Percentiles rank a stretch among this genome's conserved stretches.
Conservation (phyloP, 352 stramenopile species). For the Saprolegnia parasitica region DNA sequence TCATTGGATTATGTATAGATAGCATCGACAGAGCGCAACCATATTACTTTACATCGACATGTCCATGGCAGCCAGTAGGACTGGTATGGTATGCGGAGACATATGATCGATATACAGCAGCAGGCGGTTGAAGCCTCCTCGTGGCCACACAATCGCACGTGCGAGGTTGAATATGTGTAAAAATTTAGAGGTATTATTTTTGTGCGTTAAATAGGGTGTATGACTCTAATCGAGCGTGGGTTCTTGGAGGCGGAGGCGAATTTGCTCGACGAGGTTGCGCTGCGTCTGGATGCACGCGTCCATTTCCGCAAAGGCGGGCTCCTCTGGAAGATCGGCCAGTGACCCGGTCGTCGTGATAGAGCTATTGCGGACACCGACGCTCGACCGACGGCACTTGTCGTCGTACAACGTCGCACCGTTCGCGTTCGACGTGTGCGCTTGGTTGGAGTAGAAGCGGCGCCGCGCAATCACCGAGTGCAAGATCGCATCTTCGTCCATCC, state of each 20-base stretch:
- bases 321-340: neutral
- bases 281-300: conserved; percentile 5
- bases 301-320: conserved; percentile 2
- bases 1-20: too few relatives aligned
- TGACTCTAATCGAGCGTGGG: neutral
- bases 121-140: too few relatives aligned
- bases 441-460: conserved; percentile 2
- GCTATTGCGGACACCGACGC: conserved; percentile 7
- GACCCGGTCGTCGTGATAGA: conserved; percentile 11
- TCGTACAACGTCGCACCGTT: neutral
- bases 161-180: too few relatives aligned
- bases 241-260: conserved; percentile 4
- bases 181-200: too few relatives aligned
- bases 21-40: too few relatives aligned
- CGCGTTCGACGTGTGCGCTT: neutral
- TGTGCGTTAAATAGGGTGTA: neutral
- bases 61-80: too few relatives aligned
- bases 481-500: conserved; percentile 19
- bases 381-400: conserved; percentile 13
- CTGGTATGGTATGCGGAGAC: too few relatives aligned
- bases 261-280: conserved; percentile 9
- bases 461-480: conserved; percentile 6
- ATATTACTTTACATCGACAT: too few relatives aligned
- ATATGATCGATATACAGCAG: too few relatives aligned
- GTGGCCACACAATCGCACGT: too few relatives aligned